Base-by-base conservation (phyloP, 192 early-diverging fungal species). In the Podila epigama region DNA sequence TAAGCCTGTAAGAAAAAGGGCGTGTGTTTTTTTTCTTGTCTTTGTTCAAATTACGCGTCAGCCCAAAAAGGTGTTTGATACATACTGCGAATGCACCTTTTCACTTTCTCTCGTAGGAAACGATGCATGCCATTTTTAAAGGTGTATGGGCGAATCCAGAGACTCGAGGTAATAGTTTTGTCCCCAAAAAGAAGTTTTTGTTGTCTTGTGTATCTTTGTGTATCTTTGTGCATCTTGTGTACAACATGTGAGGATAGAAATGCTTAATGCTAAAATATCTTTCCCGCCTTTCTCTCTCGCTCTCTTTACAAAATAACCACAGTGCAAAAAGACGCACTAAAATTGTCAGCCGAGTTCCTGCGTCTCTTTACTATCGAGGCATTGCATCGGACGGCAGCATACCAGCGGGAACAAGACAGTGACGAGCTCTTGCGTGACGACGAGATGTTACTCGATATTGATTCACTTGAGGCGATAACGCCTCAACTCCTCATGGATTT, bases 351-450 rank as follows among this genome's bases (percentile, higher is more conserved):
- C 16, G 79, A 81, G 52, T 71, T 69, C 28, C 29, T 81, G 37
- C 55, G 79, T 5, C 37, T 81, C 29, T 81, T 81, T 50, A 81
- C 79, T 20, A 73, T 81, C 20, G 79, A 81, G 13, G 79, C 79
- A 2, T 31, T 81, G n/a, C 79, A 81, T 39, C 56, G 79, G 25
- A 66, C 79, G 3, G 79, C 63, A 29, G 79, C 60, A 27, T 77
- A 77, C 41, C 73, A 77, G 37, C 65, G 66, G 60, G 73, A 77
- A 58, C 73, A 77, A 27, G 73, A 77, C n/a, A 66, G 68, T 33
- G 73, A 77, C n/a, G 73, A 77, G 11, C n/a, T 77, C 35, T n/a
- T 44, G 5, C 61, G 39, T 54, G 61, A 68, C n/a, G 73, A 68
- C 5, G 73, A 68, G 60, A 68, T 51, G 22, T 33, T 68, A 37